Base-by-base conservation (phyloP, 208 protist genomes). In the Acanthamoeba castellanii region DNA sequence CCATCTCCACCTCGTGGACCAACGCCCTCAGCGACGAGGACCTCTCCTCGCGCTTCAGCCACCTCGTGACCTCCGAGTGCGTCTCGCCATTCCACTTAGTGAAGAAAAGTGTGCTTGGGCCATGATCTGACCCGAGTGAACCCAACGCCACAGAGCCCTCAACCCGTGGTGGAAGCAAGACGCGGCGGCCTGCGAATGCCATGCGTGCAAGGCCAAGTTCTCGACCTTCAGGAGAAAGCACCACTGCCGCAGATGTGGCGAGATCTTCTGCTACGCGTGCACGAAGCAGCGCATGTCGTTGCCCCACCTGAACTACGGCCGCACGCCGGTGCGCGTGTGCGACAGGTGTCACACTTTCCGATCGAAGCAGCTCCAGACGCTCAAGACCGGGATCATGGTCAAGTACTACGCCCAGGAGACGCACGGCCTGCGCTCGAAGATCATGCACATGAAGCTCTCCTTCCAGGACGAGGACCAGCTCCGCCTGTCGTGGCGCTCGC, bases 391-490 rank as follows among this genome's bases (percentile, higher is more conserved):
- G 0, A 52, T 82, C 74, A 82, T 82, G 74, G 74, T 82, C 74
- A 82, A 82, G 74, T 82, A 82, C 74, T 82, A 82, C 74, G 42
- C 74, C 22, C 30, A 82, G 74, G 74, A 82, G 37, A 50, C 45
- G 37, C 34, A 52, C 25, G 74, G 74, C 74, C 74, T 82, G 37
- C 74, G 74, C 74, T 55, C 74, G 37, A 82, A 82, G 74, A 82
- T 82, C 74, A 82, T 82, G 74, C 74, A 82, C 74, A 82, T 82
- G 74, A 82, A 82, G 74, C 74, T 82, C 9, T 45, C 74, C 37
- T 82, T 82, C 74, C 74, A 82, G 37, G 74, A 82, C 20, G 74
- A 82, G 74, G 74, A 82, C 20, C 45, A 45, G 32, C 74, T 82
- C 42, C 74, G 74, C 25, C 37, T 82, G 0, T 82, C 74, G 42